Evolutionary conservation across 495 filamentous ascomycete species (phyloP).

Genomic region (Hypomontagnella monticulosa): DNA sequence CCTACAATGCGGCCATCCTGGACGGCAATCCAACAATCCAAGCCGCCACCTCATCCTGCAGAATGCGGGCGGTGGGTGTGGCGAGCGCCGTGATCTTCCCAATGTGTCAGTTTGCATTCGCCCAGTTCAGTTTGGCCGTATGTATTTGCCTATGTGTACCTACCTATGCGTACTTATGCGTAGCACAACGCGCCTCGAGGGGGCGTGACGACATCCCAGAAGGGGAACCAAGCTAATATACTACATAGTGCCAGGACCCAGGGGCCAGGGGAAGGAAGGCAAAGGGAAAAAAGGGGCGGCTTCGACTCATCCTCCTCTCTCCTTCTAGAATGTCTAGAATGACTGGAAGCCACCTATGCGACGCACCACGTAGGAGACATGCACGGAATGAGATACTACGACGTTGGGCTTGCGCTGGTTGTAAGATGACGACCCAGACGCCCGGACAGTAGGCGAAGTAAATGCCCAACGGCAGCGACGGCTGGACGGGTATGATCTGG

Average conservation of each 20-base stretch:
- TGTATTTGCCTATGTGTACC: constrained; percentile 22
- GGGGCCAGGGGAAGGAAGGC: too few species aligned
- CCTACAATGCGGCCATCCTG: constrained; percentile 10
- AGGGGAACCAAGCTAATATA: constrained; percentile 6
- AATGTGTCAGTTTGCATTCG: constrained; percentile 35
- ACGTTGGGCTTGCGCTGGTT: not conserved
- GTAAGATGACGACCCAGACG: constrained; percentile 3
- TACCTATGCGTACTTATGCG: constrained; percentile 9
- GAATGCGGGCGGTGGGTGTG: constrained; percentile 27
- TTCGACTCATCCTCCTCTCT: not conserved
- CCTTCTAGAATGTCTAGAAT: constrained; percentile 28
- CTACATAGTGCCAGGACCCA: too few species aligned
- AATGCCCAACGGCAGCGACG: too few species aligned
- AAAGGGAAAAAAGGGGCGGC: too few species aligned
- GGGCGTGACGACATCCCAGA: constrained; percentile 9
- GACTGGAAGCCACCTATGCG: constrained; percentile 22
- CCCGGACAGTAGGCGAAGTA: constrained; percentile 3
- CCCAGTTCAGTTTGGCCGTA: constrained; percentile 26
- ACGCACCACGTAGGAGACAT: constrained; percentile 13
- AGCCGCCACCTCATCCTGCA: constrained; percentile 41
- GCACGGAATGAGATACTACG: constrained; percentile 1
- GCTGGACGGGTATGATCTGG: not conserved
- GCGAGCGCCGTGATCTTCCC: constrained; percentile 36
- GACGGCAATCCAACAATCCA: constrained; percentile 21
- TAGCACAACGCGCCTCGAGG: constrained; percentile 12